Percentiles rank a stretch among this genome's conserved stretches.
Evolutionary conservation across 805 yeast genomes (phyloP).

Genomic region (Barnettozyma siamensis): DNA sequence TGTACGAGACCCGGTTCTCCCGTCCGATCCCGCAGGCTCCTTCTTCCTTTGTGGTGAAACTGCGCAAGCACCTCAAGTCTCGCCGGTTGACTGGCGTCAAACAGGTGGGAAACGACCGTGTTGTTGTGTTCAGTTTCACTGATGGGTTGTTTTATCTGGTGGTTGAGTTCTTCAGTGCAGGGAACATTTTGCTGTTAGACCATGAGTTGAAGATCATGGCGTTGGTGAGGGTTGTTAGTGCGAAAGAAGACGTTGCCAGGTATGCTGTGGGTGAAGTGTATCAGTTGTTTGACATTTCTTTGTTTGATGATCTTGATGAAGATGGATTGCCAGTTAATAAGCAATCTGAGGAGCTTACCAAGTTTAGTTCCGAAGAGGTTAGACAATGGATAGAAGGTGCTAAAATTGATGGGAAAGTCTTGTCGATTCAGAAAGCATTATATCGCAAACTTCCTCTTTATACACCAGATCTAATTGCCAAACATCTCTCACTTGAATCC

Average conservation of each 20-base stretch:
- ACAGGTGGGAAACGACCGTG: conserved; percentile 76
- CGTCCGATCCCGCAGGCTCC: conserved; percentile 80
- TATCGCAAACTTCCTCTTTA: conserved; percentile 66
- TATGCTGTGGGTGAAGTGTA: conserved; percentile 76
- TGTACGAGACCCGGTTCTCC: conserved; percentile 74
- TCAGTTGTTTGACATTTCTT: conserved; percentile 47
- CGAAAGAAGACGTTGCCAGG: conserved; percentile 54
- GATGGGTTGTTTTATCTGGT: conserved; percentile 77
- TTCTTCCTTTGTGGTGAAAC: conserved; percentile 75
- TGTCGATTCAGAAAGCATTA: conserved; percentile 63
- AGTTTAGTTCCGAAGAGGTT: conserved; percentile 13
- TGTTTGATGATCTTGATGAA: conserved; percentile 31
- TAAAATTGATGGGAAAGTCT: conserved; percentile 30
- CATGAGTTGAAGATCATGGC: conserved; percentile 60
- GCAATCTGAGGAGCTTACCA: neutral
- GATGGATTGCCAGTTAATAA: neutral
- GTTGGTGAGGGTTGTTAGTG: conserved; percentile 73
- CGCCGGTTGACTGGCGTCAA: conserved; percentile 66
- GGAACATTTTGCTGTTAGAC: conserved; percentile 78
- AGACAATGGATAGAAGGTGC: conserved; percentile 25
- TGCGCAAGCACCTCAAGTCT: conserved; percentile 81
- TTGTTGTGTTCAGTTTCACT: conserved; percentile 77
- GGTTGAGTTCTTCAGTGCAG: conserved; percentile 92
- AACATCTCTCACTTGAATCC: conserved; percentile 39
- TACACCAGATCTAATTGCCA: conserved; percentile 72